These are phyloP conservation scores for Sporisorium sorghi DNA, from an alignment of 1,284 basidiomycete species.

Conservation along the genomic window DNA sequence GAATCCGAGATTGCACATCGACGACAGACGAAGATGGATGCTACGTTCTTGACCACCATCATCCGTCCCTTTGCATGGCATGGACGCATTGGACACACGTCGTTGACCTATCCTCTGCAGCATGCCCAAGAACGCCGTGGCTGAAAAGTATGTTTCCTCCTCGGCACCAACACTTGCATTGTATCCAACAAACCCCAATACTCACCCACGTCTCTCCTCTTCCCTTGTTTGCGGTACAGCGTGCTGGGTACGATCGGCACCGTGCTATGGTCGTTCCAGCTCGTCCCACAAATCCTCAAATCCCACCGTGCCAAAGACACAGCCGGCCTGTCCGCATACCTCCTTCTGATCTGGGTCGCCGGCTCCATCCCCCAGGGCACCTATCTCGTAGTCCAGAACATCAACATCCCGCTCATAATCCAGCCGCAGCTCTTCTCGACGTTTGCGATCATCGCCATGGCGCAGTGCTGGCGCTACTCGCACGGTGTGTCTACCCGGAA, in stretches of 20 bases:
- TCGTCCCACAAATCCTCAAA: slow-evolving; percentile 79
- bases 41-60: slow-evolving; percentile 1
- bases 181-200: background rate
- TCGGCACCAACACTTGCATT: too few species aligned
- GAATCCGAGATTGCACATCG: background rate
- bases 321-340: slow-evolving; percentile 77
- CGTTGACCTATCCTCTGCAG: background rate
- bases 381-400: slow-evolving; percentile 77
- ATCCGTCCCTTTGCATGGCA: background rate
- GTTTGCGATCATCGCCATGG: slow-evolving; percentile 74
- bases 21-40: background rate
- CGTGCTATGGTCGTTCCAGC: slow-evolving; percentile 78
- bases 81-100: background rate
- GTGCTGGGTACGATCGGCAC: slow-evolving; percentile 70
- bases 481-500: slow-evolving; percentile 67
- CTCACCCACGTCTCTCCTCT: background rate
- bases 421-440: slow-evolving; percentile 81
- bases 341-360: slow-evolving; percentile 80
- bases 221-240: background rate
- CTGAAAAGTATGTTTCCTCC: slow-evolving; percentile 44
- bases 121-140: slow-evolving; percentile 37
- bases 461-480: slow-evolving; percentile 77
- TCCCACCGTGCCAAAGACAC: slow-evolving; percentile 79
- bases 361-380: slow-evolving; percentile 77
- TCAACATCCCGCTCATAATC: slow-evolving; percentile 78